These are phyloP conservation scores for Zymoseptoria brevis DNA, from an alignment of 2,329 filamentous ascomycete genomes.

Conservation along the genomic window DNA sequence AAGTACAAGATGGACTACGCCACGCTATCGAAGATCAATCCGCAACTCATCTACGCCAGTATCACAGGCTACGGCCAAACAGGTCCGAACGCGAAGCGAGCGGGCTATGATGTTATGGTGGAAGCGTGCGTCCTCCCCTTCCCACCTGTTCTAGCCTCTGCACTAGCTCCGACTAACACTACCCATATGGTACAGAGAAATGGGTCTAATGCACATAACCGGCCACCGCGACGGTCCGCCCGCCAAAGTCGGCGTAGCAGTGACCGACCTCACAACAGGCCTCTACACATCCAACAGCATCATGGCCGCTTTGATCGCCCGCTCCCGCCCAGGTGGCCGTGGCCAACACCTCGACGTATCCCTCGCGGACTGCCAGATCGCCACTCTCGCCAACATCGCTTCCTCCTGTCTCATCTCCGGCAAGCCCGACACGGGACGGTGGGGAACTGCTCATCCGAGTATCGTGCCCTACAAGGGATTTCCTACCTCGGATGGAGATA, in stretches of 20 bases:
- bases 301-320: constrained; percentile 80
- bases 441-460: constrained; percentile 96
- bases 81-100: constrained; percentile 76
- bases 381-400: constrained; percentile 89
- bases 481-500: constrained; percentile 54
- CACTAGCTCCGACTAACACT: neutral
- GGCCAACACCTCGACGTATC: constrained; percentile 91
- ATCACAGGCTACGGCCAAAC: constrained; percentile 97
- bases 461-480: constrained; percentile 93
- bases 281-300: constrained; percentile 92
- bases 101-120: constrained; percentile 98
- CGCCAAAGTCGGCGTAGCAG: constrained; percentile 94
- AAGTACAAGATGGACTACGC: constrained; percentile 90
- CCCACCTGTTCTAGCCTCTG: too few species aligned
- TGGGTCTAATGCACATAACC: constrained; percentile 98
- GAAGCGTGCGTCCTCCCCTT: constrained; percentile 53
- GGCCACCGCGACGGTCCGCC: constrained; percentile 79
- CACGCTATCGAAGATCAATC: constrained; percentile 72
- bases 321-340: constrained; percentile 58
- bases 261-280: constrained; percentile 91
- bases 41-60: constrained; percentile 81
- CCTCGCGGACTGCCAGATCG: constrained; percentile 89
- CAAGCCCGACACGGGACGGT: constrained; percentile 76
- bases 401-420: constrained; percentile 86
- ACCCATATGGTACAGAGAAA: constrained; percentile 51